phyloP scores from a whole-genome alignment of 805 yeast species.

The Spathaspora girioi region DNA sequence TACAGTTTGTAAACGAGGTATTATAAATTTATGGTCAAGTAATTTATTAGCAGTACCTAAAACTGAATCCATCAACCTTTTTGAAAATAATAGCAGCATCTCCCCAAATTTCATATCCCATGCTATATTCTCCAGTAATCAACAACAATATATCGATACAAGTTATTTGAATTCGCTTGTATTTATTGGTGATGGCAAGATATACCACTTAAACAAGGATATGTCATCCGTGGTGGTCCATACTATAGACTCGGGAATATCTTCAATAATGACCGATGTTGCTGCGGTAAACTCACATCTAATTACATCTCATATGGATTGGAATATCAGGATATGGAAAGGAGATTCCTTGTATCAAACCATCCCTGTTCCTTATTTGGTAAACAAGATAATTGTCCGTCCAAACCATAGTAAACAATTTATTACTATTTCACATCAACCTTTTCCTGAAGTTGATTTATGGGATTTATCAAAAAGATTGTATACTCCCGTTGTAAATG shows the following conservation, averaged over 20 bases:
- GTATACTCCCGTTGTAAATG: constrained; percentile 14
- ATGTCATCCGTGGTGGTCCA: neutral
- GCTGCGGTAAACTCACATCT: constrained; percentile 1
- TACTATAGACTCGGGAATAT: neutral
- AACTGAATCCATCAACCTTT: constrained; percentile 13
- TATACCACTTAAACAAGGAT: neutral
- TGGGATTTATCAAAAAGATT: constrained; percentile 25
- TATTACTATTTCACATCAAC: constrained; percentile 13
- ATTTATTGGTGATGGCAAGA: constrained; percentile 1
- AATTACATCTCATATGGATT: constrained; percentile 19
- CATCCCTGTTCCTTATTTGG: constrained; percentile 18
- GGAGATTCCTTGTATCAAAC: neutral
- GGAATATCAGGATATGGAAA: constrained; percentile 21
- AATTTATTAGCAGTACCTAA: constrained; percentile 29
- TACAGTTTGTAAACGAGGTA: constrained; percentile 22
- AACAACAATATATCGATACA: too few species aligned
- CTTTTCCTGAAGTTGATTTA: constrained; percentile 15
- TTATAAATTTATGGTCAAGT: constrained; percentile 31
- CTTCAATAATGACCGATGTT: neutral
- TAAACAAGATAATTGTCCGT: constrained; percentile 15
- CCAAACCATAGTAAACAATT: constrained; percentile 20
- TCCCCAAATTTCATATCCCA: constrained; percentile 2
- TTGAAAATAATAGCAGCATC: neutral
- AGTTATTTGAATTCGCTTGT: neutral
- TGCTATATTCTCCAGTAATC: neutral